phyloP scores from a whole-genome alignment of 306 rosid species.

The Pachyrhizus erosus region DNA sequence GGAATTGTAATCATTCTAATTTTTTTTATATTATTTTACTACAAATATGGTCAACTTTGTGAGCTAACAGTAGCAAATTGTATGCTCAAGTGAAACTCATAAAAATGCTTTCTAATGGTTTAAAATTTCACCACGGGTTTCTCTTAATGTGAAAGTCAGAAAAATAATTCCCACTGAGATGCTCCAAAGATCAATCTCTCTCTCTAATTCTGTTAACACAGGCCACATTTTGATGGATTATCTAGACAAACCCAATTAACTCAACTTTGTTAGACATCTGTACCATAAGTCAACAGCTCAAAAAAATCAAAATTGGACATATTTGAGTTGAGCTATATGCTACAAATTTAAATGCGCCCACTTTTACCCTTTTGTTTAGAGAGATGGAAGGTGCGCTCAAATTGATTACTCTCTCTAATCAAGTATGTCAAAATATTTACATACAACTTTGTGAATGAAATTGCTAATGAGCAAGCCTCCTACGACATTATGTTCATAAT shows the following conservation, averaged over 20 bases:
- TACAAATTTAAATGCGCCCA: neutral
- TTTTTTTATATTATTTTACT: too few relatives aligned
- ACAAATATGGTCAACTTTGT: too few relatives aligned
- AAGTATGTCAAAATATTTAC: slow-evolving; percentile 34
- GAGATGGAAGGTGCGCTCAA: neutral
- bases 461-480: slow-evolving; percentile 19
- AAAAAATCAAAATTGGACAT: neutral
- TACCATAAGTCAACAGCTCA: neutral
- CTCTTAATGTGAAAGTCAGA: too few relatives aligned
- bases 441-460: slow-evolving; percentile 18
- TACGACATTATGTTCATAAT: slow-evolving; percentile 30
- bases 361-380: neutral
- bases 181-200: neutral
- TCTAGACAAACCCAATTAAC: neutral
- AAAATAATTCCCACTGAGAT: too few relatives aligned
- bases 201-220: neutral
- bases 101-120: too few relatives aligned
- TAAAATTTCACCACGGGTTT: too few relatives aligned
- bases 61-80: too few relatives aligned
- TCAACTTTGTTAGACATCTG: neutral
- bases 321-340: neutral
- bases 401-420: neutral
- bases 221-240: neutral
- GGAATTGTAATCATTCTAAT: too few relatives aligned
- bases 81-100: too few relatives aligned